Evolutionary conservation across 257 asterid genomes (phyloP).

Genomic region (Primulina eburnea): DNA sequence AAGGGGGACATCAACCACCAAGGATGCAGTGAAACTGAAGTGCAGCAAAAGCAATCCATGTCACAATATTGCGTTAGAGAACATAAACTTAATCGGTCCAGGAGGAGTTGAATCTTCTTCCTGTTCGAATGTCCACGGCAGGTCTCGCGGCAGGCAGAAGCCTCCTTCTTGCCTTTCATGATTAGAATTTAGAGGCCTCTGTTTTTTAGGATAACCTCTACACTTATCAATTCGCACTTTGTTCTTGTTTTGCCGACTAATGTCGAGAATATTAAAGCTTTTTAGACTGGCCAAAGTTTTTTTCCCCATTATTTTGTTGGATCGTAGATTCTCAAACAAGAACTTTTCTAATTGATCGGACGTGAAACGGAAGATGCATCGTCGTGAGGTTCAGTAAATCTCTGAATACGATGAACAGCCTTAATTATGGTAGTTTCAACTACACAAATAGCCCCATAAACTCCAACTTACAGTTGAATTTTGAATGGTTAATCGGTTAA

Average conservation of each 20-base stretch:
- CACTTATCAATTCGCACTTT: neutral
- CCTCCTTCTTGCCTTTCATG: slow-evolving; percentile 30
- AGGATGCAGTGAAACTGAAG: slow-evolving; percentile 27
- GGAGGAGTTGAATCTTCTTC: slow-evolving; percentile 20
- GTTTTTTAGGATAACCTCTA: neutral
- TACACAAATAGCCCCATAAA: neutral
- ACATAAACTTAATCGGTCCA: slow-evolving; percentile 26
- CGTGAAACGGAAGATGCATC: neutral
- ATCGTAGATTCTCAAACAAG: neutral
- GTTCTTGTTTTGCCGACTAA: neutral
- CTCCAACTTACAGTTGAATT: too few species aligned
- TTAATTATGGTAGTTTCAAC: neutral
- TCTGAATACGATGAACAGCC: neutral
- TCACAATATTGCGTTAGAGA: slow-evolving; percentile 23
- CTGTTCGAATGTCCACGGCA: slow-evolving; percentile 31
- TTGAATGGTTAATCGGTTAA: neutral
- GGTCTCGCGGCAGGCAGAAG: slow-evolving; percentile 14
- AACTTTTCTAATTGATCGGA: neutral
- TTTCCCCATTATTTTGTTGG: neutral
- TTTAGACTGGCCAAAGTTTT: neutral
- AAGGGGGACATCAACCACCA: slow-evolving; percentile 27
- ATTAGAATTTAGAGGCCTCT: neutral
- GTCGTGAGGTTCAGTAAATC: neutral
- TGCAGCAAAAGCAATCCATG: slow-evolving; percentile 33
- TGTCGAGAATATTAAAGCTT: neutral